Evolutionary conservation across 352 stramenopile genomes (phyloP).

Genomic region (Blastocystis sp.): DNA sequence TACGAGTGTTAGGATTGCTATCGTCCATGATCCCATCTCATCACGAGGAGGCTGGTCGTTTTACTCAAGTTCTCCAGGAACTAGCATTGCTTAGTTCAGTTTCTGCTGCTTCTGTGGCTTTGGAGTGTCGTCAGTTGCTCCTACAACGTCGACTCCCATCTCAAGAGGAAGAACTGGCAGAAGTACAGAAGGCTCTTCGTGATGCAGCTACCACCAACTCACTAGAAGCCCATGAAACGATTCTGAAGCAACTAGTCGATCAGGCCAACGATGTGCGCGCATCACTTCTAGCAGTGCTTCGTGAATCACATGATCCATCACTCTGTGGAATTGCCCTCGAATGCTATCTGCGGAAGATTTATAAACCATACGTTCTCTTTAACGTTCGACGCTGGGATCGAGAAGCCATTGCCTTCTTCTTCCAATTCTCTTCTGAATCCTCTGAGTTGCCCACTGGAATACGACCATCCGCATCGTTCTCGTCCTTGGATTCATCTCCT

Average conservation of each 20-base stretch:
- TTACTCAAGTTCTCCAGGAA: conserved; percentile 76
- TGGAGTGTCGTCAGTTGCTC: conserved; percentile 86
- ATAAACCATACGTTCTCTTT: conserved; percentile 74
- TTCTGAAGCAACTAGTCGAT: conserved; percentile 33
- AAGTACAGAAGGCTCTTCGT: conserved; percentile 67
- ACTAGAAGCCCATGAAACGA: conserved; percentile 45
- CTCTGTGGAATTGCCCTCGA: conserved; percentile 73
- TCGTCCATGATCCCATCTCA: conserved; percentile 70
- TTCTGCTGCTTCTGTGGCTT: conserved; percentile 81
- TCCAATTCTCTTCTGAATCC: conserved; percentile 39
- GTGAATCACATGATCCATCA: conserved; percentile 64
- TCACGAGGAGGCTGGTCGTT: conserved; percentile 68
- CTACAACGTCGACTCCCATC: conserved; percentile 91
- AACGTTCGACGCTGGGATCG: conserved; percentile 64
- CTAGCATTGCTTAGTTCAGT: conserved; percentile 77
- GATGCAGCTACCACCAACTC: not conserved
- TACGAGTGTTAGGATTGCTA: conserved; percentile 74
- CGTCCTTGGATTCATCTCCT: not conserved
- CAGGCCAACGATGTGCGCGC: conserved; percentile 32
- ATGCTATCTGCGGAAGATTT: conserved; percentile 75
- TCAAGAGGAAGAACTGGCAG: conserved; percentile 76
- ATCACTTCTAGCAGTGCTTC: conserved; percentile 64
- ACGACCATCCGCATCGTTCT: conserved; percentile 1
- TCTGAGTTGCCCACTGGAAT: conserved; percentile 41
- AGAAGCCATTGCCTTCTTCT: conserved; percentile 16